Percentiles rank a stretch among this genome's conserved stretches.
phyloP scores from a whole-genome alignment of 495 filamentous ascomycete genomes.

The Neurospora intermedia region DNA sequence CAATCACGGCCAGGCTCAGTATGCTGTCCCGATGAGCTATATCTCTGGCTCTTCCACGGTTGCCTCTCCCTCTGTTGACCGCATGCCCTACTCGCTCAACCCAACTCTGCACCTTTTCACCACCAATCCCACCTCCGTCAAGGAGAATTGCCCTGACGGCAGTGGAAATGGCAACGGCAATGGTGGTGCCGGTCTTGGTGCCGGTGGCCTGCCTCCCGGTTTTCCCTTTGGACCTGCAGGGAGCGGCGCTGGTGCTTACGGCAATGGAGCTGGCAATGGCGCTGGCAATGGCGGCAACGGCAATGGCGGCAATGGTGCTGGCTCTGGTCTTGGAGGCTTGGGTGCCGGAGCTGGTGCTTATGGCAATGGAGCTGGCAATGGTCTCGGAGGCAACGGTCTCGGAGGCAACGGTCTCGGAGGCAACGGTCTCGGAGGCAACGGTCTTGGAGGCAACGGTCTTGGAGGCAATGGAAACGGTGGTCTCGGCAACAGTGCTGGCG shows the following conservation, averaged over 20 bases:
- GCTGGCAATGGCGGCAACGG: neutral
- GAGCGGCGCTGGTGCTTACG: neutral
- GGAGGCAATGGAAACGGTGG: too few species aligned
- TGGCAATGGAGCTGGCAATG: conserved; percentile 2
- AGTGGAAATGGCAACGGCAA: neutral
- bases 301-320: neutral
- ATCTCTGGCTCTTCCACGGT: conserved; percentile 12
- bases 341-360: conserved; percentile 4
- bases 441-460: too few species aligned
- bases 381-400: conserved; percentile 1
- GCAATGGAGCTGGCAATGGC: neutral
- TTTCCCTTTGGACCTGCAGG: neutral
- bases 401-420: conserved; percentile 5
- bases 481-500: too few species aligned
- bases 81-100: neutral
- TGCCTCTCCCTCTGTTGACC: conserved; percentile 1
- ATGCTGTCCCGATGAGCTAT: conserved; percentile 16
- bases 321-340: neutral
- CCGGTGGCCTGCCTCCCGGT: neutral
- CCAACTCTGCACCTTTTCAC: neutral
- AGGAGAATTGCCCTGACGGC: neutral
- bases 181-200: neutral
- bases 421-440: conserved; percentile 2
- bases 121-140: neutral
- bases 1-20: conserved; percentile 31